These are phyloP conservation scores for Juglanconis sp. DNA, from an alignment of 2,329 filamentous ascomycete species.

Conservation along the genomic window DNA sequence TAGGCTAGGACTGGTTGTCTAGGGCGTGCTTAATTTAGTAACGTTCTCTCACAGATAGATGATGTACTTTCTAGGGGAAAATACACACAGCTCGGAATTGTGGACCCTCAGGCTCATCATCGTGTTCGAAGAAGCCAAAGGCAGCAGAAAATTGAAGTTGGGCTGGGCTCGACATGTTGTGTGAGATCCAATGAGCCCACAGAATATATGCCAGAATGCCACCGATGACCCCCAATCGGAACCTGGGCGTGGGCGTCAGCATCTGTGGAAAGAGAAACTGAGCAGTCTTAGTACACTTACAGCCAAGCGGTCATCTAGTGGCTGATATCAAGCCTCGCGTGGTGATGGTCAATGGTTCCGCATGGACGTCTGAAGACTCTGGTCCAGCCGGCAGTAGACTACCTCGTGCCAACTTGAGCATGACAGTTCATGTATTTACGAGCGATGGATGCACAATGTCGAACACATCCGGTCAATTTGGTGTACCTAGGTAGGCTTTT, in stretches of 20 bases:
- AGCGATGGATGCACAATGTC: too few species aligned
- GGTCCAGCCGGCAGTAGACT: too few species aligned
- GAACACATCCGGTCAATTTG: too few species aligned
- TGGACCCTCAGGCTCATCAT: background rate
- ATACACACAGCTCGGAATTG: background rate
- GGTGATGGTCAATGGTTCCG: too few species aligned
- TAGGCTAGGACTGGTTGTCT: background rate
- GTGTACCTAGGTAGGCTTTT: too few species aligned
- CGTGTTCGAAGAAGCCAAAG: conserved; percentile 1
- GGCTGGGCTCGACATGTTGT: background rate
- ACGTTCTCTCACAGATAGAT: background rate
- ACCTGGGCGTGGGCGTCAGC: background rate
- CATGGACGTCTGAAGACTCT: too few species aligned
- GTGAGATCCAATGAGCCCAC: background rate
- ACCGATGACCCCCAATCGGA: background rate
- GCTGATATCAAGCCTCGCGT: too few species aligned
- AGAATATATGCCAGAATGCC: background rate
- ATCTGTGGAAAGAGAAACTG: background rate
- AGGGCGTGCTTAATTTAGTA: too few species aligned
- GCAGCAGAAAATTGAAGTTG: background rate
- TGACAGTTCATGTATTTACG: too few species aligned
- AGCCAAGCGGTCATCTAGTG: too few species aligned
- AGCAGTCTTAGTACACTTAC: too few species aligned
- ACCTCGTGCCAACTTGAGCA: too few species aligned
- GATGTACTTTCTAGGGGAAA: background rate